Conservation (phyloP, 805 yeast genomes). For the Suhomyces sp. region DNA sequence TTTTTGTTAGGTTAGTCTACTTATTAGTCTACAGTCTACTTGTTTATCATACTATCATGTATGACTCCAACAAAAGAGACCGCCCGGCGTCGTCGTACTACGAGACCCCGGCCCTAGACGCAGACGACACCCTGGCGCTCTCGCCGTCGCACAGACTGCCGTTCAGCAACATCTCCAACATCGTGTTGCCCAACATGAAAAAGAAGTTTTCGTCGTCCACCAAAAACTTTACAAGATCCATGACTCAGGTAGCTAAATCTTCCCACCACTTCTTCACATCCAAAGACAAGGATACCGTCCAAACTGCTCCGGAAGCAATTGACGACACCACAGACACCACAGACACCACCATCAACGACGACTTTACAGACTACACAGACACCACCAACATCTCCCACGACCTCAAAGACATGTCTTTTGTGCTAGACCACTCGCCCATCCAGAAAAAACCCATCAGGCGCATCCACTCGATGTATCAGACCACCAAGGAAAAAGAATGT, state of each 20-base stretch:
- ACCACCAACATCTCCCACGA: not conserved
- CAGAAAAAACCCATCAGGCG: slow-evolving; percentile 44
- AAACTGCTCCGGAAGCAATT: not conserved
- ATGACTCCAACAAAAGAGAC: slow-evolving; percentile 11
- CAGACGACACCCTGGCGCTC: not conserved
- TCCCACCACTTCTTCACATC: slow-evolving; percentile 11
- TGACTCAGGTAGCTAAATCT: slow-evolving; percentile 19
- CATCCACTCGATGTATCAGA: slow-evolving; percentile 68
- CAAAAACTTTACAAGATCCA: slow-evolving; percentile 17
- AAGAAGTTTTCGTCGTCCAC: slow-evolving; percentile 19
- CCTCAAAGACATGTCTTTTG: not conserved
- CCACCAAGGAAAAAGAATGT: slow-evolving; percentile 30
- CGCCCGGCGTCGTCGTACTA: slow-evolving; percentile 36
- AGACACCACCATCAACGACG: slow-evolving; percentile 7
- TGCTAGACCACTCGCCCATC: slow-evolving; percentile 1
- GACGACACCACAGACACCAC: not conserved
- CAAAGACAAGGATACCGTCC: not conserved
- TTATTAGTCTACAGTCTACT: too few species aligned
- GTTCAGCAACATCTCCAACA: slow-evolving; percentile 24
- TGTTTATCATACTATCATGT: too few species aligned
- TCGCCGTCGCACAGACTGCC: slow-evolving; percentile 25
- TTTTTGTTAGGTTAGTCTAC: too few species aligned
- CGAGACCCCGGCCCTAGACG: slow-evolving; percentile 34
- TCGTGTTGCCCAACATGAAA: slow-evolving; percentile 18
- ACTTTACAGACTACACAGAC: not conserved